phyloP scores from a whole-genome alignment of 768 basidiomycete genomes.

The Collybia sordida region DNA sequence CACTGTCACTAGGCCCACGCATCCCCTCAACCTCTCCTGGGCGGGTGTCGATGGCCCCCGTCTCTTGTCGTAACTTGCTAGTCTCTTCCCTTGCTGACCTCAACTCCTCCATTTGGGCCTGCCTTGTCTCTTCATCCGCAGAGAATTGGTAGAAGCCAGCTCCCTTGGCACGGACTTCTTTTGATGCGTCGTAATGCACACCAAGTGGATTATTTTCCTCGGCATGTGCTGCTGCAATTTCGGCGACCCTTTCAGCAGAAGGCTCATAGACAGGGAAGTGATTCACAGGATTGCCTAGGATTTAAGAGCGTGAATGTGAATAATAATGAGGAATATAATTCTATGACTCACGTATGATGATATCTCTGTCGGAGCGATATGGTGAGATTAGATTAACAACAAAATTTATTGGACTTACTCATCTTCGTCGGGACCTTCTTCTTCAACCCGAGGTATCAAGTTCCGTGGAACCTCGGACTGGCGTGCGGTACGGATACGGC shows the following conservation, averaged over 20 bases:
- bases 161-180: constrained; percentile 84
- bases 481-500: constrained; percentile 65
- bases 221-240: constrained; percentile 66
- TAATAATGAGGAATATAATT: neutral
- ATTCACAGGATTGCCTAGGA: constrained; percentile 72
- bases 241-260: constrained; percentile 73
- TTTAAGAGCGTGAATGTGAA: neutral
- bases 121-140: constrained; percentile 75
- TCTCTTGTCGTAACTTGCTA: constrained; percentile 54
- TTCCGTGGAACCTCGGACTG: constrained; percentile 79
- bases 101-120: constrained; percentile 82
- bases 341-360: constrained; percentile 50
- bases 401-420: constrained; percentile 41
- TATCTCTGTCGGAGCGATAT: constrained; percentile 39
- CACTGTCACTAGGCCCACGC: constrained; percentile 36
- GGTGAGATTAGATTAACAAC: constrained; percentile 8
- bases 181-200: constrained; percentile 78
- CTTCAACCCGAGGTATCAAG: constrained; percentile 46
- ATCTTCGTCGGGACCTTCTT: constrained; percentile 48
- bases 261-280: constrained; percentile 91
- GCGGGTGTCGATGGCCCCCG: constrained; percentile 57
- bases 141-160: constrained; percentile 95
- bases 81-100: constrained; percentile 70
- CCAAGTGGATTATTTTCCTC: constrained; percentile 74
- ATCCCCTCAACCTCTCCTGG: constrained; percentile 83